phyloP scores from a whole-genome alignment of 2,329 filamentous ascomycete species.

The Trichoderma arundinaceum region DNA sequence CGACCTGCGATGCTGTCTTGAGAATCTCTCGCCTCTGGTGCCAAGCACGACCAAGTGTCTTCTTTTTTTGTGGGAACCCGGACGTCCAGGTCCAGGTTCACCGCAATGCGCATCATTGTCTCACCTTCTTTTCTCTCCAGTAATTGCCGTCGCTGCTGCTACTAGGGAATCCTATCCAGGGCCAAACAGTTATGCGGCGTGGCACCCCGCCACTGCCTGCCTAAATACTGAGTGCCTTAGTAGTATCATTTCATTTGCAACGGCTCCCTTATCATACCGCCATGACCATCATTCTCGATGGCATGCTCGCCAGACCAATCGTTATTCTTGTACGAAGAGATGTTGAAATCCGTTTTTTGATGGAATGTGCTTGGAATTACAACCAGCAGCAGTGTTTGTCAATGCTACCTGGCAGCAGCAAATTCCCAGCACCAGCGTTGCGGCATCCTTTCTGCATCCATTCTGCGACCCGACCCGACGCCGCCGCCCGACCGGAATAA shows the following conservation, averaged over 20 bases:
- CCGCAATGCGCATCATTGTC: slow-evolving; percentile 25
- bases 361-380: background rate
- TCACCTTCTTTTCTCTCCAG: slow-evolving; percentile 8
- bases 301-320: too few species aligned
- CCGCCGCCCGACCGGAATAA: slow-evolving; percentile 31
- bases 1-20: background rate
- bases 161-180: background rate
- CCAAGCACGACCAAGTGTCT: background rate
- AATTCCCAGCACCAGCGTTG: background rate
- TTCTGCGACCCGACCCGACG: slow-evolving; percentile 34
- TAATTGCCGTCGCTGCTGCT: background rate
- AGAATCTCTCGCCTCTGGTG: slow-evolving; percentile 3
- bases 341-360: background rate
- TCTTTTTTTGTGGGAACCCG: slow-evolving; percentile 1
- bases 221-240: too few species aligned
- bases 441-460: slow-evolving; percentile 23
- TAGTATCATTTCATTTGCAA: too few species aligned
- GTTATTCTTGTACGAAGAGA: too few species aligned
- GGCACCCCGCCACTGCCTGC: too few species aligned
- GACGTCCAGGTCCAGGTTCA: background rate
- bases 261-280: too few species aligned
- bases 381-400: background rate
- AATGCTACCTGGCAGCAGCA: background rate
- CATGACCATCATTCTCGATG: too few species aligned
- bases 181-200: too few species aligned